A percentile compares a stretch with the other conserved stretches of the same genome.
These are phyloP conservation scores for Candida stauntonica DNA, from an alignment of 805 yeast species.

Conservation along the genomic window DNA sequence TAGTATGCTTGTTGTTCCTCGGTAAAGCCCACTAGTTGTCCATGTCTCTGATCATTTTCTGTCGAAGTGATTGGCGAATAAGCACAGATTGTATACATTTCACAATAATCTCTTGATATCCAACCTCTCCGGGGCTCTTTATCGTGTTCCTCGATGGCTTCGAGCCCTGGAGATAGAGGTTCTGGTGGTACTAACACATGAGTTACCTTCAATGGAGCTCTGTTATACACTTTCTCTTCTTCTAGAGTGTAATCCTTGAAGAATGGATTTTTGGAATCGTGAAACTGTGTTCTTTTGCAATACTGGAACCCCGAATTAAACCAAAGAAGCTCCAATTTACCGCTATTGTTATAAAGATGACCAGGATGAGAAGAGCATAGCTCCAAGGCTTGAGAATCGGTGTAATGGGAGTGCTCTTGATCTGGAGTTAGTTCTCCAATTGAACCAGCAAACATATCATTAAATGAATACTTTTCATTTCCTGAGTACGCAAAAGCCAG, in stretches of 20 bases:
- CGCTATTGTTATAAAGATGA: conserved; percentile 38
- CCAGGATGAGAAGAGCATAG: conserved; percentile 58
- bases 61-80: too few relatives aligned
- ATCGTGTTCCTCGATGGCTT: neutral
- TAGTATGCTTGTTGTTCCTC: too few relatives aligned
- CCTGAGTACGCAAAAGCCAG: conserved; percentile 27
- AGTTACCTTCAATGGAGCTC: conserved; percentile 35
- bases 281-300: conserved; percentile 29
- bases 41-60: too few relatives aligned
- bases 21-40: conserved; percentile 2
- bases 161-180: conserved; percentile 2
- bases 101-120: conserved; percentile 34
- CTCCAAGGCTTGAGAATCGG: conserved; percentile 18
- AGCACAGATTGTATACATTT: conserved; percentile 35
- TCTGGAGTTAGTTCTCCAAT: conserved; percentile 17
- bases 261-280: conserved; percentile 17
- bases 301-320: conserved; percentile 52
- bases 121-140: conserved; percentile 32
- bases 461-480: conserved; percentile 14
- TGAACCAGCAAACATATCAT: conserved; percentile 14
- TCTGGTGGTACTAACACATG: conserved; percentile 50
- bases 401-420: conserved; percentile 4
- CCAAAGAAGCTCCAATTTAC: conserved; percentile 44
- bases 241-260: conserved; percentile 12
- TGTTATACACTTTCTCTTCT: conserved; percentile 23